Base-by-base conservation (phyloP, 2,329 filamentous ascomycete species). In the Claviceps citrina region DNA sequence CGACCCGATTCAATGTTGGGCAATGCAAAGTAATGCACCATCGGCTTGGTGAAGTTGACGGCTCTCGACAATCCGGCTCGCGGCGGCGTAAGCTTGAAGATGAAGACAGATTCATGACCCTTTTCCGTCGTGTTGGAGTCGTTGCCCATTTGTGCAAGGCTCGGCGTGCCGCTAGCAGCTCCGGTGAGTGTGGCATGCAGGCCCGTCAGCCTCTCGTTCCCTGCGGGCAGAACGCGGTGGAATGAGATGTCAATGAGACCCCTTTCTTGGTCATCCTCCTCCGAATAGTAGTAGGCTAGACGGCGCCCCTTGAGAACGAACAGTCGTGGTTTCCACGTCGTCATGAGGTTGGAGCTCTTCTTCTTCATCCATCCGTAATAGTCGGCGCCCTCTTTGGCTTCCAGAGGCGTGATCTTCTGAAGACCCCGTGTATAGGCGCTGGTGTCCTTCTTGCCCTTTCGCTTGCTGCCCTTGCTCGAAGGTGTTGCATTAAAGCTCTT, bases 301-400 rank as follows among this genome's bases (percentile, higher is more conserved):
- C 91, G 79, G 39, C 89, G 78, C 24, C 91, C 91, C 53, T 86
- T 87, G 43, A 98, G 74, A 7, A 98, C 80, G 54, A 98, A 98
- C n/a, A 96, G 70, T 10, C 91, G 79, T 10, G 87, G 83, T 55
- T 96, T 98, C 91, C 91, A 98, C 2, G 87, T 94, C 2, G 86
- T 86, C 80, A 98, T 94, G 26, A 96, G 68, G 53, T 89, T 91
- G 1, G 85, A 89, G 44, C 85, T 94, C 61, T 93, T 87, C 71
- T 98, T 98, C 68, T 91, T 96, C 91, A 98, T 98, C 91, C 91
- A 98, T 1, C 91, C 91, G 52, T 81, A 89, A 58, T 94, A 96
- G 54, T 98, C 89, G 41, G 85, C 89, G 45, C 76, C 78, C 45
- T 77, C 66, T 60, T 94, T 91, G 44, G 89, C 86, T 55, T 94